phyloP scores from a whole-genome alignment of 148 eudicot genomes.

The Dysphania ambrosioides region DNA sequence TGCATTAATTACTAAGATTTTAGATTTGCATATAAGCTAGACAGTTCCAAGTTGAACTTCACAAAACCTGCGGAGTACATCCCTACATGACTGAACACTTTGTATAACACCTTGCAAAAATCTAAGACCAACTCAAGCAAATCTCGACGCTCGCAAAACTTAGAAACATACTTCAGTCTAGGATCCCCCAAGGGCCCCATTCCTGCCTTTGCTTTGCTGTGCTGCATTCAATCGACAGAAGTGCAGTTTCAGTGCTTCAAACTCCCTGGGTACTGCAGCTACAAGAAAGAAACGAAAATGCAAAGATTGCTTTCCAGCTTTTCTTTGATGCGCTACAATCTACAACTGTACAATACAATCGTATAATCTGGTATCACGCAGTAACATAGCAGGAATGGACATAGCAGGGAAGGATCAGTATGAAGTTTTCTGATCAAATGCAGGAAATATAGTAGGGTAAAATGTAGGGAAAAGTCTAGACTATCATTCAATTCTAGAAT shows the following conservation, averaged over 20 bases:
- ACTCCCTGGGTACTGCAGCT: not conserved
- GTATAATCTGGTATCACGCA: not conserved
- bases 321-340: not conserved
- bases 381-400: not conserved
- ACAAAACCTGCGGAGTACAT: not conserved
- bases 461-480: slow-evolving; percentile 78
- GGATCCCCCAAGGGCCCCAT: too few species aligned
- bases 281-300: not conserved
- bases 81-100: not conserved
- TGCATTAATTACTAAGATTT: not conserved
- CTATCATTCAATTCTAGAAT: slow-evolving; percentile 76
- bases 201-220: not conserved
- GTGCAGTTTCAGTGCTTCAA: not conserved
- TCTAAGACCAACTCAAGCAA: not conserved
- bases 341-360: not conserved
- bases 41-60: not conserved
- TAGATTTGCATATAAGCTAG: not conserved
- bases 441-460: slow-evolving; percentile 35
- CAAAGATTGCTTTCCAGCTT: too few species aligned
- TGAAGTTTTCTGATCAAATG: slow-evolving; percentile 43
- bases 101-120: not conserved
- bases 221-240: not conserved
- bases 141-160: not conserved
- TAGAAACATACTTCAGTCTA: not conserved
- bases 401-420: slow-evolving; percentile 52